phyloP scores from a whole-genome alignment of 805 yeast genomes.

The Wickerhamiella brachini region DNA sequence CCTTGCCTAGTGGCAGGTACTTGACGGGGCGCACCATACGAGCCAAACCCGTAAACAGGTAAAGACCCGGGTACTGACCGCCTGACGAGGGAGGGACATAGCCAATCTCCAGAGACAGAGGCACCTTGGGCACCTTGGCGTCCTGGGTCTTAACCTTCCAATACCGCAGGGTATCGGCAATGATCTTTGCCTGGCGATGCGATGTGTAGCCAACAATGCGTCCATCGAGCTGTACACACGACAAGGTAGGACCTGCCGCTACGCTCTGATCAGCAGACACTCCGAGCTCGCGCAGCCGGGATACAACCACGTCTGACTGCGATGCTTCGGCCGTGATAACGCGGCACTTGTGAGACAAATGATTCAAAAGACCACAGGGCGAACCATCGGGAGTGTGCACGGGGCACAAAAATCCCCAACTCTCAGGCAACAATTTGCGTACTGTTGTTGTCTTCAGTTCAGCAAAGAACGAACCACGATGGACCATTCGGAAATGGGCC shows the following conservation, averaged over 20 bases:
- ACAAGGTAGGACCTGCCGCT: conserved; percentile 75
- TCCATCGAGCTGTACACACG: conserved; percentile 92
- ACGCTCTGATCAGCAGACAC: conserved; percentile 64
- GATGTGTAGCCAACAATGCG: conserved; percentile 86
- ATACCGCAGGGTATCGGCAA: conserved; percentile 79
- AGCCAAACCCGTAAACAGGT: conserved; percentile 78
- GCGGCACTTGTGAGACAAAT: conserved; percentile 87
- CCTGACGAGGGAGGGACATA: conserved; percentile 90
- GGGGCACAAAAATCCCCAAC: conserved; percentile 98
- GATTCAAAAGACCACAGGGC: conserved; percentile 95
- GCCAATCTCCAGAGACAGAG: conserved; percentile 81
- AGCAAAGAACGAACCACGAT: conserved; percentile 98
- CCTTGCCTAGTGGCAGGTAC: conserved; percentile 70
- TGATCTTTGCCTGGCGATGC: conserved; percentile 70
- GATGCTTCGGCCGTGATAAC: conserved; percentile 44
- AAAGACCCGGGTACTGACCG: conserved; percentile 96
- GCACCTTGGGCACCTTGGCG: conserved; percentile 54
- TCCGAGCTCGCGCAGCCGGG: conserved; percentile 54
- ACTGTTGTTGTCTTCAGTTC: conserved; percentile 95
- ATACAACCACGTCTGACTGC: conserved; percentile 10
- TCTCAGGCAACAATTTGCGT: conserved; percentile 88
- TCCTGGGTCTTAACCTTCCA: conserved; percentile 60
- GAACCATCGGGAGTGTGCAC: conserved; percentile 99
- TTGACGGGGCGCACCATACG: conserved; percentile 94
- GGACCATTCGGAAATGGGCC: conserved; percentile 99